Conservation (phyloP, 352 stramenopile genomes). For the Globisporangium ultimum region DNA sequence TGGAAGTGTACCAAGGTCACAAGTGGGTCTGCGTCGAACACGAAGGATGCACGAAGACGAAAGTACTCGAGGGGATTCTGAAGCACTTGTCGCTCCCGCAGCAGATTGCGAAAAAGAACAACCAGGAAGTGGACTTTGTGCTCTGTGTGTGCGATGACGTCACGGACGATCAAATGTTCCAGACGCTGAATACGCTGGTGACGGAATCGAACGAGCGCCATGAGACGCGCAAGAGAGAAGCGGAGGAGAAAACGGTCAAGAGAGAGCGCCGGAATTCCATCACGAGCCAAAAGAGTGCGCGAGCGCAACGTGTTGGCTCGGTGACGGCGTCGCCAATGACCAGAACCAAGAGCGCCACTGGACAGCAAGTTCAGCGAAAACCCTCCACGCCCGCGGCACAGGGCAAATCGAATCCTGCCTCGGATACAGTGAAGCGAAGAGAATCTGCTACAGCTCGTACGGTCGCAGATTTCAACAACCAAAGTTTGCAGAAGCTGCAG, state of each 20-base stretch:
- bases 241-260: conserved; percentile 22
- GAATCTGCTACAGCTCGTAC: neutral
- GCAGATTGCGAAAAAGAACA: conserved; percentile 62
- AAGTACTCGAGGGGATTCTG: conserved; percentile 70
- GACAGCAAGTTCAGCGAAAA: conserved; percentile 1
- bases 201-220: conserved; percentile 73
- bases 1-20: conserved; percentile 87
- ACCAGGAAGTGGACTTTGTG: conserved; percentile 83
- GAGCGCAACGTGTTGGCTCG: conserved; percentile 2
- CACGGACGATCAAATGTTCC: conserved; percentile 90
- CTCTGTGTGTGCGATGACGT: conserved; percentile 87
- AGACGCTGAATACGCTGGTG: conserved; percentile 77
- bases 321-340: neutral
- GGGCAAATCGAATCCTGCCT: neutral
- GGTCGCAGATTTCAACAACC: conserved; percentile 5
- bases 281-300: conserved; percentile 2
- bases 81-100: conserved; percentile 66
- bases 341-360: conserved; percentile 11
- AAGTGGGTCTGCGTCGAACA: conserved; percentile 81
- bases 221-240: conserved; percentile 41
- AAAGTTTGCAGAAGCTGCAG: conserved; percentile 11
- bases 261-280: conserved; percentile 30
- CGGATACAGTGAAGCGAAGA: conserved; percentile 2
- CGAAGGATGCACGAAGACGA: conserved; percentile 74
- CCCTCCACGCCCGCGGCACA: neutral